A percentile compares a stretch with the other conserved stretches of the same genome.
Conservation (phyloP, 2,329 filamentous ascomycete species). For the Trichoderma afroharzianum region DNA sequence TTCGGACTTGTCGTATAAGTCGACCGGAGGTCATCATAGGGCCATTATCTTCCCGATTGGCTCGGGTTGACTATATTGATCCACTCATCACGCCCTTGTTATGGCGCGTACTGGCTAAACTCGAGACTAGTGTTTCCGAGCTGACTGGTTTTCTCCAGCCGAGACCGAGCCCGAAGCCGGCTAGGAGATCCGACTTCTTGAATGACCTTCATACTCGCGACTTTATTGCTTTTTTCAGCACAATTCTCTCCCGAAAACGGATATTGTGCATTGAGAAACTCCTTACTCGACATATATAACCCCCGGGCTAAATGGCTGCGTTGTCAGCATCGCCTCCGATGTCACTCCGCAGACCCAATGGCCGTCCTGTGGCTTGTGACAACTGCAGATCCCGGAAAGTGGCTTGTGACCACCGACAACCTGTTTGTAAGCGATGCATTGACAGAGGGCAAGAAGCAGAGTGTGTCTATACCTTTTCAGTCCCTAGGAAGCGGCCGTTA, state of each 20-base stretch:
- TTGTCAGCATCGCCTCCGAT: neutral
- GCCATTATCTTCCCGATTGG: neutral
- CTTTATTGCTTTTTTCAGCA: neutral
- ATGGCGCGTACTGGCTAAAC: neutral
- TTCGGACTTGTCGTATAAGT: neutral
- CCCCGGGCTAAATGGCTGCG: neutral
- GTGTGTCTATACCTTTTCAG: constrained; percentile 32
- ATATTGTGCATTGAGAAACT: neutral
- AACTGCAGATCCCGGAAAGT: constrained; percentile 39
- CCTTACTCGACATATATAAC: neutral
- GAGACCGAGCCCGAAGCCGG: constrained; percentile 26
- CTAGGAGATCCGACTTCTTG: neutral
- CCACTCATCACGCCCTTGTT: constrained; percentile 1
- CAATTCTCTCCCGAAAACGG: neutral
- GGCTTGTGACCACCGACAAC: constrained; percentile 38
- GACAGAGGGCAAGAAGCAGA: constrained; percentile 30
- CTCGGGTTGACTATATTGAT: neutral
- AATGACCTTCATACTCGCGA: neutral
- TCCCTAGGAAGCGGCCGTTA: neutral
- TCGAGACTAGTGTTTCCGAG: constrained; percentile 3
- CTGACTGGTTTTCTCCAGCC: constrained; percentile 23
- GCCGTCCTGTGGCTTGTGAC: constrained; percentile 25
- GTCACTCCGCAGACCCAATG: constrained; percentile 27
- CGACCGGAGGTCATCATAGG: neutral
- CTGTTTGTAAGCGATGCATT: constrained; percentile 36